A percentile compares a stretch with the other conserved stretches of the same genome.
Evolutionary conservation across 371 early-diverging fungal genomes (phyloP).

Genomic region (Mortierella sp.): DNA sequence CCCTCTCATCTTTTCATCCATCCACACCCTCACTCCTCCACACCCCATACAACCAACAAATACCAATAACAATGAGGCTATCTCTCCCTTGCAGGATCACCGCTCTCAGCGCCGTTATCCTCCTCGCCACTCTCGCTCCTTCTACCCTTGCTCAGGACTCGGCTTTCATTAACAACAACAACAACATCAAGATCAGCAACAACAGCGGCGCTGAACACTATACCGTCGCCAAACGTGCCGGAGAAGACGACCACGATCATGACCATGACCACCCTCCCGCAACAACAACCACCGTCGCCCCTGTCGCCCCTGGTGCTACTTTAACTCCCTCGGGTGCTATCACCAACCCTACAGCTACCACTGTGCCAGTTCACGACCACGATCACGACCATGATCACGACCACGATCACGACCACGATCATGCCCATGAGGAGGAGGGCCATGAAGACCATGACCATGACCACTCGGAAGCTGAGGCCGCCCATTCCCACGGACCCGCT

Average conservation of each 20-base stretch:
- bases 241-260: conserved; percentile 34
- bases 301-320: not conserved
- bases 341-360: conserved; percentile 4
- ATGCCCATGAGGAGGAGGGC: conserved; percentile 38
- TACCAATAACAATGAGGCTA: not conserved
- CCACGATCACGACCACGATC: conserved; percentile 51
- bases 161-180: not conserved
- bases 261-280: conserved; percentile 33
- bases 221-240: not conserved
- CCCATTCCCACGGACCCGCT: conserved; percentile 50
- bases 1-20: not conserved
- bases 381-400: conserved; percentile 35
- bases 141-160: conserved; percentile 1
- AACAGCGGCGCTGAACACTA: not conserved
- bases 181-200: not conserved
- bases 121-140: not conserved
- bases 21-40: not conserved
- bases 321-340: conserved; percentile 5
- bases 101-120: not conserved
- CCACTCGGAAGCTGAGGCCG: conserved; percentile 28
- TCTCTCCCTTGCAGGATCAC: conserved; percentile 1
- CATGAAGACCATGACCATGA: conserved; percentile 44
- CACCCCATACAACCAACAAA: not conserved
- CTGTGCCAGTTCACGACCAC: conserved; percentile 36
- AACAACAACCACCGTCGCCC: not conserved